phyloP scores from a whole-genome alignment of 257 asterid genomes.

The Nicotiana tomentosiformis region DNA sequence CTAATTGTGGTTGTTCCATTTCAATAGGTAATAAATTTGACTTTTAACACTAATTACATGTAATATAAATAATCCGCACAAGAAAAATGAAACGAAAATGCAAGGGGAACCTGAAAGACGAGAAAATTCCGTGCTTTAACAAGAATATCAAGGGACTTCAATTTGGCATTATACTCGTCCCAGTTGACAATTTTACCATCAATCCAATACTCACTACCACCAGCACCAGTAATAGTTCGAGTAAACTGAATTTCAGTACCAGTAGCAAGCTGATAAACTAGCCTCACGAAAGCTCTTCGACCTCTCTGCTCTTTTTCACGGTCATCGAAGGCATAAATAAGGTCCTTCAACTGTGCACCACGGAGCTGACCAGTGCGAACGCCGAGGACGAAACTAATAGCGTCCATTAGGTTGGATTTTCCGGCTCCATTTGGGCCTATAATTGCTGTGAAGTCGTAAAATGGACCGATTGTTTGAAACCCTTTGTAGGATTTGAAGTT shows the following conservation, averaged over 20 bases:
- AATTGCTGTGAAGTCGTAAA: slow-evolving; percentile 88
- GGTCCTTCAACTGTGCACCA: slow-evolving; percentile 79
- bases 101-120: slow-evolving; percentile 57
- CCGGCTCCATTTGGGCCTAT: slow-evolving; percentile 99
- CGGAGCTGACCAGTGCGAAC: slow-evolving; percentile 97
- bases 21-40: too few species aligned
- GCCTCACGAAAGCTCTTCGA: slow-evolving; percentile 70
- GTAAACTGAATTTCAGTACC: slow-evolving; percentile 73
- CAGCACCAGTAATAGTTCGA: slow-evolving; percentile 70
- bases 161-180: slow-evolving; percentile 71
- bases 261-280: slow-evolving; percentile 62
- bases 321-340: slow-evolving; percentile 83
- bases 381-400: slow-evolving; percentile 96
- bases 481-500: slow-evolving; percentile 96
- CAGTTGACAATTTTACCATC: slow-evolving; percentile 49
- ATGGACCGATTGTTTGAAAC: slow-evolving; percentile 78
- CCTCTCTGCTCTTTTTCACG: slow-evolving; percentile 81
- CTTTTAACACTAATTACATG: too few species aligned
- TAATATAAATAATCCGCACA: too few species aligned
- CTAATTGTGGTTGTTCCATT: too few species aligned
- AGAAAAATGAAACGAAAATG: too few species aligned
- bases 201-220: slow-evolving; percentile 83
- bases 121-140: slow-evolving; percentile 95
- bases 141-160: slow-evolving; percentile 81
- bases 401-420: slow-evolving; percentile 95